Conservation (phyloP, 2,329 filamentous ascomycete species). For the Alternaria atra region DNA sequence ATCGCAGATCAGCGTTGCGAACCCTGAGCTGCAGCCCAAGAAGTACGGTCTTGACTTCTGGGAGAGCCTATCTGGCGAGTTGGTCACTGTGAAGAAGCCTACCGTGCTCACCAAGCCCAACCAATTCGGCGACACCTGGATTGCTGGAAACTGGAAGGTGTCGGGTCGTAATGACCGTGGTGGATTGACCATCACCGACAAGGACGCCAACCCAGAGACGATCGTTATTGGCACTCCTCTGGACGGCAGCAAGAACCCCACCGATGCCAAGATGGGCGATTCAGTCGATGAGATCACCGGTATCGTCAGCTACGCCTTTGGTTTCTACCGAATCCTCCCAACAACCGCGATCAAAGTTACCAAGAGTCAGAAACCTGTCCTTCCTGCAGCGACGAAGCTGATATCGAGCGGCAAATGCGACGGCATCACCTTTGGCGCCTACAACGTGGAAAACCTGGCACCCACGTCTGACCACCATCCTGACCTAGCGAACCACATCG, state of each 20-base stretch:
- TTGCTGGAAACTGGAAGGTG: conserved; percentile 70
- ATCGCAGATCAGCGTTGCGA: conserved; percentile 65
- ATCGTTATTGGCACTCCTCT: conserved; percentile 72
- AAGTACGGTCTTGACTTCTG: conserved; percentile 76
- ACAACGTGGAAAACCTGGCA: conserved; percentile 75
- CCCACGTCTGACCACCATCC: conserved; percentile 65
- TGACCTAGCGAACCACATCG: conserved; percentile 71
- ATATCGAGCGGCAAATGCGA: conserved; percentile 65
- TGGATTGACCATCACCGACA: conserved; percentile 69
- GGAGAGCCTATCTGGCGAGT: conserved; percentile 73
- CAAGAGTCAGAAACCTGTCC: conserved; percentile 54
- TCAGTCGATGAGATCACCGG: conserved; percentile 72
- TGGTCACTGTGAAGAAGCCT: conserved; percentile 69
- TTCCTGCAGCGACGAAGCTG: conserved; percentile 63
- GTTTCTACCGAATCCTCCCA: conserved; percentile 75
- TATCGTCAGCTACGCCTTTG: conserved; percentile 71
- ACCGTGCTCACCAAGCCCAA: conserved; percentile 69
- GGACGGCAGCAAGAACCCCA: conserved; percentile 69
- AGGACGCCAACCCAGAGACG: conserved; percentile 73
- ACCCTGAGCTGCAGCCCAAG: conserved; percentile 68
- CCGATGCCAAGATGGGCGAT: conserved; percentile 70
- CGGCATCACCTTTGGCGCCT: conserved; percentile 70
- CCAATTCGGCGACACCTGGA: conserved; percentile 73
- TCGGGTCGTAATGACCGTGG: conserved; percentile 70
- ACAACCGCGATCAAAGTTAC: conserved; percentile 64